Evolutionary conservation across 352 stramenopile species (phyloP).

Genomic region (Phytophthora sp.): DNA sequence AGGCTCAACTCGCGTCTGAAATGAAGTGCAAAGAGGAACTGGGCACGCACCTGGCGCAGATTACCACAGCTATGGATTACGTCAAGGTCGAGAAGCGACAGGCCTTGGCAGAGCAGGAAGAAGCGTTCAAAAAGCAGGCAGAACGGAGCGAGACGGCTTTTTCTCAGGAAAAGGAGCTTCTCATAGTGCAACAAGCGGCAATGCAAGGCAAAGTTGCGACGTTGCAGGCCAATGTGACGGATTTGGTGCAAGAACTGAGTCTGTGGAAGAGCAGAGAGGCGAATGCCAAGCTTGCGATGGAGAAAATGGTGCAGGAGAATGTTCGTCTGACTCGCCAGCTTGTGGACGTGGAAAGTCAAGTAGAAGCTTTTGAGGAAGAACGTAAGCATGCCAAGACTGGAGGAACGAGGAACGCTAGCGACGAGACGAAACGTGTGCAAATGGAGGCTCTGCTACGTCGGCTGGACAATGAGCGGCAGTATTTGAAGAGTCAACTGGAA

Average conservation of each 20-base stretch:
- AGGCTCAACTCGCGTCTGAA: constrained; percentile 81
- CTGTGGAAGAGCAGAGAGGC: constrained; percentile 72
- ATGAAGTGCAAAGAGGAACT: constrained; percentile 90
- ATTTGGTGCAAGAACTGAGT: constrained; percentile 75
- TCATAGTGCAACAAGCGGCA: constrained; percentile 46
- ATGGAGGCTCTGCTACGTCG: constrained; percentile 77
- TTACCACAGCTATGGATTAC: constrained; percentile 68
- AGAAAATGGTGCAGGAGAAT: constrained; percentile 80
- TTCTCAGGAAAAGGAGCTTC: constrained; percentile 59
- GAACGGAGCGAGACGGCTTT: constrained; percentile 57
- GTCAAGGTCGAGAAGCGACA: constrained; percentile 73
- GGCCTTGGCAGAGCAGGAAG: constrained; percentile 57
- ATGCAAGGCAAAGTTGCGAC: constrained; percentile 68
- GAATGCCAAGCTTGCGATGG: constrained; percentile 67
- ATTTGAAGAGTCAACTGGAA: constrained; percentile 81
- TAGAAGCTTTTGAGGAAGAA: constrained; percentile 69
- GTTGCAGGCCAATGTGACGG: constrained; percentile 76
- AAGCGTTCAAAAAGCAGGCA: constrained; percentile 58
- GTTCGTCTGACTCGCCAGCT: constrained; percentile 66
- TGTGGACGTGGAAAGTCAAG: constrained; percentile 61
- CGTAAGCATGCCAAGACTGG: constrained; percentile 36
- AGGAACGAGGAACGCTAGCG: constrained; percentile 62
- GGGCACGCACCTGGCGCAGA: constrained; percentile 61
- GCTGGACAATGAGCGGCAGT: constrained; percentile 83
- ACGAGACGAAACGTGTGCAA: constrained; percentile 80